phyloP scores from a whole-genome alignment of 1,284 basidiomycete genomes.

The Boletus semigastroideus region DNA sequence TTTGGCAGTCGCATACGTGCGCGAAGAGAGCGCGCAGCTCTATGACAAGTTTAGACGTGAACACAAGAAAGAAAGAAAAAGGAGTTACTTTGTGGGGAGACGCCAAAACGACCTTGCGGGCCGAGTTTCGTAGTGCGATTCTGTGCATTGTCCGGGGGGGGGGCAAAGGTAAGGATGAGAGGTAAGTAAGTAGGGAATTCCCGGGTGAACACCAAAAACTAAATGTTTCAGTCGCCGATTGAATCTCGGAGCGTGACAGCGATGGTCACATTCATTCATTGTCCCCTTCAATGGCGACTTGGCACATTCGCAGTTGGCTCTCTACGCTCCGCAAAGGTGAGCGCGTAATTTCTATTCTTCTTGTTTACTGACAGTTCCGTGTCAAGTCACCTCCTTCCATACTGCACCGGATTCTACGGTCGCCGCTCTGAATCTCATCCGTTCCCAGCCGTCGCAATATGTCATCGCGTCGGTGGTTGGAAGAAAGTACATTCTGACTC shows the following conservation, averaged over 20 bases:
- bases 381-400: constrained; percentile 19
- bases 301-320: constrained; percentile 25
- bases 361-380: constrained; percentile 6
- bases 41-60: constrained; percentile 33
- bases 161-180: constrained; percentile 44
- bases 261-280: not conserved
- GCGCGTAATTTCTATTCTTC: not conserved
- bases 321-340: constrained; percentile 22
- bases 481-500: constrained; percentile 84
- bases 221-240: constrained; percentile 32
- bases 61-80: constrained; percentile 17
- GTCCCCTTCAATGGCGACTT: constrained; percentile 30
- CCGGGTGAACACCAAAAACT: constrained; percentile 35
- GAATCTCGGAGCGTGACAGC: constrained; percentile 18
- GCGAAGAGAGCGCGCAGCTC: constrained; percentile 56
- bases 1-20: constrained; percentile 97
- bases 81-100: constrained; percentile 58
- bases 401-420: constrained; percentile 31
- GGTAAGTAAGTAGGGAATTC: constrained; percentile 35
- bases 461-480: constrained; percentile 88
- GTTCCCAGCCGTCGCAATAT: constrained; percentile 84
- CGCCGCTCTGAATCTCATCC: constrained; percentile 66
- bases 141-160: constrained; percentile 74
- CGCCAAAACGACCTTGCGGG: constrained; percentile 71
- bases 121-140: constrained; percentile 83